These are phyloP conservation scores for Agaricus blazei DNA, from an alignment of 768 basidiomycete species.

Conservation along the genomic window DNA sequence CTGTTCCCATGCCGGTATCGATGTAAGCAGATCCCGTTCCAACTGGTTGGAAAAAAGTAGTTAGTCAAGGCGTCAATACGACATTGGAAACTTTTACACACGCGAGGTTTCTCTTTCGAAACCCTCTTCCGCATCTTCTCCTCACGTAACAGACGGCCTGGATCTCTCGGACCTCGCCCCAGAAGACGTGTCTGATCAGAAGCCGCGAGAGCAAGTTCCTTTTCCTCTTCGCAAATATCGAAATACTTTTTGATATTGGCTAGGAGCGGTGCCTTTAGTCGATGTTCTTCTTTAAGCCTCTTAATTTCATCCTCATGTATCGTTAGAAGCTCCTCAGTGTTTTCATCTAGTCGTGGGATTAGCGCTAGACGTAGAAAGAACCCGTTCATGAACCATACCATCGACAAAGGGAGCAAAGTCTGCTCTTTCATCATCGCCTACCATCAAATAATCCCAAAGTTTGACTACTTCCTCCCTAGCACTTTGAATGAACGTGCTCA, in stretches of 20 bases:
- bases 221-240: slow-evolving; percentile 85
- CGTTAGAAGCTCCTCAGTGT: slow-evolving; percentile 80
- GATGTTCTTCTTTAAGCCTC: slow-evolving; percentile 77
- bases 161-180: slow-evolving; percentile 77
- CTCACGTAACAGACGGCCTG: slow-evolving; percentile 82
- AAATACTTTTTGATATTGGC: slow-evolving; percentile 82
- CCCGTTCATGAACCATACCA: slow-evolving; percentile 40
- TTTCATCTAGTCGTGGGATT: slow-evolving; percentile 53
- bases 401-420: slow-evolving; percentile 82
- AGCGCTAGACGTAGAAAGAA: not conserved
- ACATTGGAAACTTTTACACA: slow-evolving; percentile 30
- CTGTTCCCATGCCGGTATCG: slow-evolving; percentile 86
- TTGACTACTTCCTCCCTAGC: slow-evolving; percentile 76
- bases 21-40: slow-evolving; percentile 76
- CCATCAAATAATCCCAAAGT: slow-evolving; percentile 85
- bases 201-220: slow-evolving; percentile 77
- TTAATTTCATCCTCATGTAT: slow-evolving; percentile 85
- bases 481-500: slow-evolving; percentile 78
- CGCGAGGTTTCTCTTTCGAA: slow-evolving; percentile 86
- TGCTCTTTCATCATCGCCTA: slow-evolving; percentile 74
- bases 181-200: slow-evolving; percentile 78
- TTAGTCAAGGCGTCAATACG: not conserved
- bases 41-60: slow-evolving; percentile 43
- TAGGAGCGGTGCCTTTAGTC: slow-evolving; percentile 71
- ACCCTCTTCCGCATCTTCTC: slow-evolving; percentile 98